A percentile compares a stretch with the other conserved stretches of the same genome.
Conservation (phyloP, 768 basidiomycete genomes). For the Kockovaella imperatae region DNA sequence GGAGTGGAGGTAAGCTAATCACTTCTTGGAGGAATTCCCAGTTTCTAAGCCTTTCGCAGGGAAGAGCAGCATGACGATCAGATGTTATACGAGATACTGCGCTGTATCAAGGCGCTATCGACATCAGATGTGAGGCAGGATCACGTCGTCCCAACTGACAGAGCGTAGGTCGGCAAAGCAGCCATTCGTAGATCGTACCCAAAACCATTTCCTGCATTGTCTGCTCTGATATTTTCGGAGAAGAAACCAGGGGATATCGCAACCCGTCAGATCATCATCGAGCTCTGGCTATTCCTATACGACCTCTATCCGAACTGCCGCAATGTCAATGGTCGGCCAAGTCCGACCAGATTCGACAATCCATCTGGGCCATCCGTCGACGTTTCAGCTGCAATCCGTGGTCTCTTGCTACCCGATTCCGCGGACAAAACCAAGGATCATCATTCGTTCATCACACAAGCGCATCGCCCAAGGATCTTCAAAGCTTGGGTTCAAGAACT, state of each 20-base stretch:
- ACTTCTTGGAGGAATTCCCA: neutral
- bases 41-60: constrained; percentile 46
- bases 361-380: constrained; percentile 5
- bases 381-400: constrained; percentile 16
- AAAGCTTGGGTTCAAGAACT: constrained; percentile 76
- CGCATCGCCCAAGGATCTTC: constrained; percentile 54
- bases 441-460: constrained; percentile 46
- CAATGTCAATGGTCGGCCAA: constrained; percentile 11
- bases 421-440: constrained; percentile 33
- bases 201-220: constrained; percentile 74
- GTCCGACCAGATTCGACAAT: constrained; percentile 19
- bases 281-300: constrained; percentile 76
- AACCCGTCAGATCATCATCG: constrained; percentile 81
- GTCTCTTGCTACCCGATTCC: constrained; percentile 27
- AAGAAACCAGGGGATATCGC: constrained; percentile 95
- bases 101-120: constrained; percentile 87
- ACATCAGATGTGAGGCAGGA: constrained; percentile 49
- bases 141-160: neutral
- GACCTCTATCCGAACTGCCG: constrained; percentile 63
- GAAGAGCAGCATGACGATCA: constrained; percentile 98
- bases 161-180: constrained; percentile 64
- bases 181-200: constrained; percentile 85
- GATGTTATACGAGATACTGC: constrained; percentile 78
- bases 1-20: constrained; percentile 76
- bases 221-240: constrained; percentile 83